Evolutionary conservation across 331 rosid species (phyloP).

Genomic region (Acacia pycnantha): DNA sequence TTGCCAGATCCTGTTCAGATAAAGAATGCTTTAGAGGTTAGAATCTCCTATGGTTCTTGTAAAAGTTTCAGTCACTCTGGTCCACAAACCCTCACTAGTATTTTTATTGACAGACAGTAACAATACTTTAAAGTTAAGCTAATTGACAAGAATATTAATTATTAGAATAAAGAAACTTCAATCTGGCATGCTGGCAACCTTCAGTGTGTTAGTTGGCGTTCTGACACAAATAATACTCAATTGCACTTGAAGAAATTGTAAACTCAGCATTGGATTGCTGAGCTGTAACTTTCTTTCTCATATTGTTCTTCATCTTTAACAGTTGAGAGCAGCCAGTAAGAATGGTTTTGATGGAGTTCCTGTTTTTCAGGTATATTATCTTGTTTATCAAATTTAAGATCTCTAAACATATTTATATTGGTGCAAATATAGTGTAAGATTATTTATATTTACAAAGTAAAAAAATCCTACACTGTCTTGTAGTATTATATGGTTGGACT

Average conservation of each 20-base stretch:
- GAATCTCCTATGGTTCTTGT: conserved; percentile 29
- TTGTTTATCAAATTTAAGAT: conserved; percentile 15
- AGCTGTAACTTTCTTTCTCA: conserved; percentile 29
- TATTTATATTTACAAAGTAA: neutral
- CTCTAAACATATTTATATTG: neutral
- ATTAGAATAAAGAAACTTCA: conserved; percentile 13
- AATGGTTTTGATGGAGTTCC: conserved; percentile 93
- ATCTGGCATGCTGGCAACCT: neutral
- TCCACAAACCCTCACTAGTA: neutral
- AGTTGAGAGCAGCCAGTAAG: conserved; percentile 66
- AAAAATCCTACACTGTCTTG: neutral
- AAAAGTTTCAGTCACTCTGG: neutral
- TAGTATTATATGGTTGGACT: neutral
- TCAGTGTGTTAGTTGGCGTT: conserved; percentile 3
- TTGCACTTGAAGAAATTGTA: neutral
- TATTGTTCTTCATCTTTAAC: conserved; percentile 24
- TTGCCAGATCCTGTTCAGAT: conserved; percentile 93
- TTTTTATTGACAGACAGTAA: conserved; percentile 1
- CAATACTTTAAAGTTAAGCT: conserved; percentile 2
- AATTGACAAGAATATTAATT: neutral
- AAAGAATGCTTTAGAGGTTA: conserved; percentile 86
- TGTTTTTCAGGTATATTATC: conserved; percentile 75
- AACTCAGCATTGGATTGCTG: neutral
- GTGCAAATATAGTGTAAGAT: neutral
- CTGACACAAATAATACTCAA: neutral